Evolutionary conservation across 257 asterid species (phyloP).

Genomic region (Pogostemon cablin): DNA sequence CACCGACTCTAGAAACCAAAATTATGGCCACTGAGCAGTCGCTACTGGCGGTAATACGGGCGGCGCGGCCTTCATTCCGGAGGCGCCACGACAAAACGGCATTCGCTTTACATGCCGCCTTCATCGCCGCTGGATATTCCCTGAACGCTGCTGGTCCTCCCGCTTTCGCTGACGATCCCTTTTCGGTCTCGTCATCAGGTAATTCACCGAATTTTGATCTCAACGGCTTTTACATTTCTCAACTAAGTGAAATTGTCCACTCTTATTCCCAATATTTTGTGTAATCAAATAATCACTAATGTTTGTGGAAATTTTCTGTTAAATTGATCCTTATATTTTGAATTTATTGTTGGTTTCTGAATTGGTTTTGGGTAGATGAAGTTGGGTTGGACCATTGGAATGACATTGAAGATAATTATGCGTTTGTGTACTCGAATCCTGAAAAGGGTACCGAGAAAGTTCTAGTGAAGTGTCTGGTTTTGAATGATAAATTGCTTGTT

Average conservation of each 20-base stretch:
- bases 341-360: not conserved
- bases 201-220: constrained; percentile 15
- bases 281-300: not conserved
- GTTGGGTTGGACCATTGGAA: constrained; percentile 79
- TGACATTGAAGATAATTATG: constrained; percentile 62
- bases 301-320: not conserved
- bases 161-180: constrained; percentile 55
- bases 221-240: not conserved
- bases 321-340: not conserved
- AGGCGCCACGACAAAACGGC: constrained; percentile 59
- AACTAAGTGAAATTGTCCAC: not conserved
- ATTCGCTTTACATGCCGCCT: constrained; percentile 68
- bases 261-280: not conserved
- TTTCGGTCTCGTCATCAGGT: constrained; percentile 58
- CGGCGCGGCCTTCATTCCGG: constrained; percentile 69
- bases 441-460: constrained; percentile 63
- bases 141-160: constrained; percentile 69
- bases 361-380: constrained; percentile 55
- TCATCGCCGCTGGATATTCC: constrained; percentile 61
- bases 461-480: constrained; percentile 64
- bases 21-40: constrained; percentile 62
- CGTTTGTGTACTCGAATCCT: constrained; percentile 67
- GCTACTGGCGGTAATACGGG: constrained; percentile 67
- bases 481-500: constrained; percentile 67
- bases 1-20: not conserved